These are phyloP conservation scores for Abrus pulchellus DNA, from an alignment of 306 rosid species.

Conservation along the genomic window DNA sequence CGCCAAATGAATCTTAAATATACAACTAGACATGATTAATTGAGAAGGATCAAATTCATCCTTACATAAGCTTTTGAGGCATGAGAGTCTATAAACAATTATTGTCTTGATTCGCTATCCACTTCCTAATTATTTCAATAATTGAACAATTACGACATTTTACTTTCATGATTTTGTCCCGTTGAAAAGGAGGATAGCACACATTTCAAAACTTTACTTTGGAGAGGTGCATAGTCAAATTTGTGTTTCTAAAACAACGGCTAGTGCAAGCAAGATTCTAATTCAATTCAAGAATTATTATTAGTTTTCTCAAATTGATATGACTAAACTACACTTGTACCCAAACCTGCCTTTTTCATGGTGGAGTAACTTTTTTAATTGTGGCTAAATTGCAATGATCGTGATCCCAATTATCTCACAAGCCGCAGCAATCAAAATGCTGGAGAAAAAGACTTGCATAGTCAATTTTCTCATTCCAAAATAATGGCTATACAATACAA, in stretches of 20 bases:
- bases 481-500: neutral
- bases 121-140: neutral
- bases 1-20: no score
- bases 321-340: neutral
- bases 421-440: neutral
- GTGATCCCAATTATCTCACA: neutral
- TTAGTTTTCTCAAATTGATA: neutral
- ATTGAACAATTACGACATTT: neutral
- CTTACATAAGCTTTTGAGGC: neutral
- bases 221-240: neutral
- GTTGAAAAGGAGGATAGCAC: neutral
- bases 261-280: neutral
- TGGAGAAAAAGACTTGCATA: neutral
- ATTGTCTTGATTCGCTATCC: neutral
- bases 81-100: neutral
- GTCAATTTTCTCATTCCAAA: neutral
- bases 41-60: no score
- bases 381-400: neutral
- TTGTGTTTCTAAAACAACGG: slow-evolving; percentile 6
- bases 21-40: no score
- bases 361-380: neutral
- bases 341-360: neutral
- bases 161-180: slow-evolving; percentile 25
- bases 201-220: neutral
- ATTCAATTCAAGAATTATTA: neutral